Base-by-base conservation (phyloP, 805 yeast genomes). In the Tetrapisispora pingtungensis region DNA sequence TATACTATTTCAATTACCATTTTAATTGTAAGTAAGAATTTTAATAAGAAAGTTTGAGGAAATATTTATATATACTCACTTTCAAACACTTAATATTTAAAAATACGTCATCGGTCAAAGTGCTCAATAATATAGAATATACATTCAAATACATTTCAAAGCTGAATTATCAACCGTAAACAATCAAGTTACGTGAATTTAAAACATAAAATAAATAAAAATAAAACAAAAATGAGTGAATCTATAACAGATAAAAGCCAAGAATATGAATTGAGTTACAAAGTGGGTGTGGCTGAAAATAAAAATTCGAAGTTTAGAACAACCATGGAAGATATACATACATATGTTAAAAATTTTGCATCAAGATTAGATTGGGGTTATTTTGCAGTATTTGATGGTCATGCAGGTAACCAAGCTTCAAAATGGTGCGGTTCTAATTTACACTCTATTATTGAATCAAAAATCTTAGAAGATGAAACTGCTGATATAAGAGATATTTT, bases 301-400 rank as follows among this genome's bases (percentile, higher is more conserved):
- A 79, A 81, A 50, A 93, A 93, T 63, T 64, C 77, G 13, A 77
- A 82, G 50, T 89, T 79, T 60, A 72, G 98, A 46, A 78, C 83
- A 42, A 78, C 88, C 26, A 90, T 90, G 98, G 98, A 90, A 61
- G 98, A 90, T 62, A 93, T 90, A 7, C 97, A 90, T 62, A 84
- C 94, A 0, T 86, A 84, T 55, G 87, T 88, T 33, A 88, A 93
- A 52, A 88, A 89, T 67, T 89, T 84, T 68, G 93, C 89, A n/a
- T 95, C 86, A 53, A 64, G 87, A 46, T 68, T 83, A 27, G 96
- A 88, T 61, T 84, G 95, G 83, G 97, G 96, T 2, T 90, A 85
- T 60, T 88, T 90, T 73, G 97, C 94, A 15, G 74, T 90, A 1
- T 90, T 88, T 65, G 98, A 90, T 64, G 98, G 98, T 10, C 98